Evolutionary conservation across 2,329 filamentous ascomycete genomes (phyloP).

Genomic region (Trichoderma aggressivum): DNA sequence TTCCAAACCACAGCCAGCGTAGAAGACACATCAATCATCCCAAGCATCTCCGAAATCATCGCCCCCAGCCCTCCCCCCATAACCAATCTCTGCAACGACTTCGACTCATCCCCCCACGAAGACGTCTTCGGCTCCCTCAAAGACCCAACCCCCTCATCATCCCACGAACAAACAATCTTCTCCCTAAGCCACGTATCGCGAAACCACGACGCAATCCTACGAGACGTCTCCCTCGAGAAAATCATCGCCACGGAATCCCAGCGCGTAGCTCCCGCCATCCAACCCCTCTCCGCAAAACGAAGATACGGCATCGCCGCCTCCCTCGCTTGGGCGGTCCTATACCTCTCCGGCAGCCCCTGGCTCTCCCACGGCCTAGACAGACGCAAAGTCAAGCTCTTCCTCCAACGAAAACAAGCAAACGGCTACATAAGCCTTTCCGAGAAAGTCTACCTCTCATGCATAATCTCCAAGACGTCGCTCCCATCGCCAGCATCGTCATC

Average conservation of each 20-base stretch:
- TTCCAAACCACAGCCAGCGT: background rate
- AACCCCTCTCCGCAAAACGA: conserved; percentile 12
- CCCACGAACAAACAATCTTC: background rate
- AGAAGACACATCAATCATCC: conserved; percentile 1
- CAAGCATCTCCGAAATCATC: background rate
- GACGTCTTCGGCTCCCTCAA: conserved; percentile 3
- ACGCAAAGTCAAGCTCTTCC: background rate
- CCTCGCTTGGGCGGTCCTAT: background rate
- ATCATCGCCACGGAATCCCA: background rate
- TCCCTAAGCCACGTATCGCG: background rate
- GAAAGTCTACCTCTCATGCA: conserved; percentile 4
- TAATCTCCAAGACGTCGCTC: background rate
- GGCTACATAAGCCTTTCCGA: conserved; percentile 13
- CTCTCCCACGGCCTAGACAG: background rate
- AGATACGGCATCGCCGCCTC: conserved; percentile 12
- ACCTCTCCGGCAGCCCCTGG: conserved; percentile 10
- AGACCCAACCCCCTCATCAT: background rate
- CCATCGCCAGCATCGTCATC: background rate
- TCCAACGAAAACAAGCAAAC: background rate
- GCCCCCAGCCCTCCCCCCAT: background rate
- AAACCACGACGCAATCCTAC: background rate
- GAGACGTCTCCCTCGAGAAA: conserved; percentile 11
- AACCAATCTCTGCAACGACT: background rate
- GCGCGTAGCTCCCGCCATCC: conserved; percentile 7
- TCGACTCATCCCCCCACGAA: background rate